phyloP scores from a whole-genome alignment of 331 rosid genomes.

The Acacia pycnantha region DNA sequence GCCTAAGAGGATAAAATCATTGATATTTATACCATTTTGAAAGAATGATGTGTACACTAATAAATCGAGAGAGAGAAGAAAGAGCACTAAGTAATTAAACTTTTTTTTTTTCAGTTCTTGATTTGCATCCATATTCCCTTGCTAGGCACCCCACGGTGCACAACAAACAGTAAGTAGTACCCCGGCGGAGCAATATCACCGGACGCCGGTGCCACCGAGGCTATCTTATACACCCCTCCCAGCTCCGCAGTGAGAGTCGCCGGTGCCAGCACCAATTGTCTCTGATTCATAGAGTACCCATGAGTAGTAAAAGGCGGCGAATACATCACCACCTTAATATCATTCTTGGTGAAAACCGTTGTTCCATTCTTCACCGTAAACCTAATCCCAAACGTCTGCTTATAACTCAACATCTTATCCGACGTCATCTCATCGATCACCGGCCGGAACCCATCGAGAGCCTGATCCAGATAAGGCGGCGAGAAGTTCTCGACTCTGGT shows the following conservation, averaged over 20 bases:
- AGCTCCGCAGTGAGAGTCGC: not conserved
- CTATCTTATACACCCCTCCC: not conserved
- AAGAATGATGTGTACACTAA: no score
- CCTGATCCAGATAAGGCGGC: conserved; percentile 72
- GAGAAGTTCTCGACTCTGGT: conserved; percentile 64
- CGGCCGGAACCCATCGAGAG: conserved; percentile 35
- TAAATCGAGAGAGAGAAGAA: no score
- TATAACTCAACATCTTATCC: conserved; percentile 19
- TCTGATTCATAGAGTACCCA: conserved; percentile 83
- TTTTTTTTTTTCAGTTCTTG: not conserved
- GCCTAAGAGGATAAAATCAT: no score
- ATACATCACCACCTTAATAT: conserved; percentile 58
- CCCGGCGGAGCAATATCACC: conserved; percentile 71
- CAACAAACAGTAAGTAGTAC: conserved; percentile 58
- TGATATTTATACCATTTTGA: no score
- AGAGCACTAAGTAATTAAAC: not conserved
- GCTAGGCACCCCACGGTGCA: conserved; percentile 79
- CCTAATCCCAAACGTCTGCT: not conserved
- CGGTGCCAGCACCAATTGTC: conserved; percentile 42
- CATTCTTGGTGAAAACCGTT: not conserved
- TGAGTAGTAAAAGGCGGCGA: conserved; percentile 92
- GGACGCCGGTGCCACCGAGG: conserved; percentile 42
- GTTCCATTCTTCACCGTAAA: conserved; percentile 20
- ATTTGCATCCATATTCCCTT: conserved; percentile 65
- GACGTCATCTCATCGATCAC: not conserved